Evolutionary conservation across 148 eudicot genomes (phyloP), one percentile per base, ranked within the genome.

Genomic region (Rhododendron mucronatum): DNA sequence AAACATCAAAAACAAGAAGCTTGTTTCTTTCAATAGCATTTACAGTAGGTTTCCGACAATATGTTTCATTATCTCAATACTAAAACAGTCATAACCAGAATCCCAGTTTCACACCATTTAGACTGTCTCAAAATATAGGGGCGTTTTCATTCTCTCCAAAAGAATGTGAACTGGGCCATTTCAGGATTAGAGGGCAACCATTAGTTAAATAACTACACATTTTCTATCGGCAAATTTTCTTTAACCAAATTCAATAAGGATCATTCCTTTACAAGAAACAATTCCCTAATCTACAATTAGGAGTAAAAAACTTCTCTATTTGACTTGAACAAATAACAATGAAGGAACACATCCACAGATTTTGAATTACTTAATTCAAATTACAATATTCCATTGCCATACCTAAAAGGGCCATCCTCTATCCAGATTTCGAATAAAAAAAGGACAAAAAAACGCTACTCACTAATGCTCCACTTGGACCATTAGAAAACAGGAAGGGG

Each of bases 1-100:
- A 74, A 81, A 92, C 57, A 82, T 21, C 4, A 30, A 44, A 50
- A 55, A 30, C 37, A 28, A 80, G 18, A 20, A 74, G 78, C 18
- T 30, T 33, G 47, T 75, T 15, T 37, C 79, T 13, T 71, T 28
- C 30, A 71, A 71, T 33, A 71, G 39, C 20, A 26, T 30, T 30
- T 33, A 71, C 39, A 71, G 5, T 33, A 4, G 41, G 41, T 71
- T 71, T 28, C 20, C 5, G 5, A 71, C 13, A 20, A 71, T 14
- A 20, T 30, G 35, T 33, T 20, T 6, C 5, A 30, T 30, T 14
- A 71, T 71, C 76, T 71, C 16, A 69, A 71, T 71, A 0, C 76
- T 5, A 14, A 30, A 30, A 28, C 75, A 14, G 18, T 30, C 76
- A 71, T 5, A 30, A 71, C 8, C 33, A 71, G 8, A 30, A 71